Base-by-base conservation (phyloP, 2,329 filamentous ascomycete genomes). In the Cladosporium cucumerinum region DNA sequence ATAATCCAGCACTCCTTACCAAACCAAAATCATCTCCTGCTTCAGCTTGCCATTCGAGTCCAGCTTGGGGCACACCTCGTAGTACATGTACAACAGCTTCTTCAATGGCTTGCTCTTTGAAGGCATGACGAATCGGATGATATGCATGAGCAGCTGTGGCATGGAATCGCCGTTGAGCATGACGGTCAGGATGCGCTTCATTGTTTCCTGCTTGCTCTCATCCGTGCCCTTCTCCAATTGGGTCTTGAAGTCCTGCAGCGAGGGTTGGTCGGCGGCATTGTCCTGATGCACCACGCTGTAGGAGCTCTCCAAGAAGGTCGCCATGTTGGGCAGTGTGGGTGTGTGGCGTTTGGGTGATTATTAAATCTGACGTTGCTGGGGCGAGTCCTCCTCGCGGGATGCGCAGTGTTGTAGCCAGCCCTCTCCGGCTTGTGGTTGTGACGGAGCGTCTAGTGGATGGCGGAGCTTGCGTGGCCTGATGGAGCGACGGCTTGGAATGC, bases 1-100 rank as follows among this genome's bases (percentile, higher is more conserved):
- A 14, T 36, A 36, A 28, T 54, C 39, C 21, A 36, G n/a, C 51
- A 21, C 72, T 78, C 77, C 84, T 71, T 81, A 97, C 94, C 95
- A 99, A 73, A 99, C 95, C 75, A 99, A 82, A 78, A 99, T 99
- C 92, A 97, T 98, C 82, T 99, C 95, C 81, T 99, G 95, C 85
- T 97, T 97, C 69, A 99, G 83, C 85, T 98, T 99, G 75, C 95
- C 95, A 76, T 84, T 89, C 62, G 89, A 84, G 79, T 99, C 95
- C 65, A 93, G 88, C 82, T 99, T 99, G 48, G 94, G 95, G 78
- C 95, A 98, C 77, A 98, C 95, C 81, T 99, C 95, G 78, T 98
- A 97, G 83, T 99, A 99, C 79, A 99, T 95, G 82, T 99, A 99
- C 64, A 99, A 86, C 67, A 99, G 86, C 84, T 99, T 99, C 87